Evolutionary conservation across 257 asterid genomes (phyloP).

Genomic region (Scutellaria minor): DNA sequence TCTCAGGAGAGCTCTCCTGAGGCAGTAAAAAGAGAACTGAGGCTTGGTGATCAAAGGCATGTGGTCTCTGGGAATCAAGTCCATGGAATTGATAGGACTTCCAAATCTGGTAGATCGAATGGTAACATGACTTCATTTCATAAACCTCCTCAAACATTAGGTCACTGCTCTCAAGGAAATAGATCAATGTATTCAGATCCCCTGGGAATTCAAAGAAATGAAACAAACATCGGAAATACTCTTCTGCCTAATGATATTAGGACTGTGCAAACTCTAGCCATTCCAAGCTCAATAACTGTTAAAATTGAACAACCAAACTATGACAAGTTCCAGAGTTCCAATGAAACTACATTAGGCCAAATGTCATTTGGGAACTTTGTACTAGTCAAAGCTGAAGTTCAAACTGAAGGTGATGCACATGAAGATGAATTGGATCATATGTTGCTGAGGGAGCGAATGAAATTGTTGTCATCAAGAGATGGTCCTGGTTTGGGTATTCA

Average conservation of each 20-base stretch:
- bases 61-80: slow-evolving; percentile 31
- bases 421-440: slow-evolving; percentile 76
- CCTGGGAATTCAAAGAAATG: slow-evolving; percentile 31
- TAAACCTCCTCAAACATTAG: slow-evolving; percentile 30
- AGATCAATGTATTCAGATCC: slow-evolving; percentile 23
- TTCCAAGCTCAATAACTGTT: slow-evolving; percentile 40
- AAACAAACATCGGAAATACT: slow-evolving; percentile 31
- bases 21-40: slow-evolving; percentile 35
- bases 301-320: slow-evolving; percentile 55
- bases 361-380: slow-evolving; percentile 37
- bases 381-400: slow-evolving; percentile 55
- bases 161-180: slow-evolving; percentile 26
- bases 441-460: slow-evolving; percentile 68
- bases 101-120: slow-evolving; percentile 35
- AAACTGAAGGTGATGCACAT: slow-evolving; percentile 37
- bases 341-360: slow-evolving; percentile 34
- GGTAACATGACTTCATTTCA: slow-evolving; percentile 19
- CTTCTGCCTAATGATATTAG: slow-evolving; percentile 34
- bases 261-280: slow-evolving; percentile 29
- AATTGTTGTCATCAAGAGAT: slow-evolving; percentile 48
- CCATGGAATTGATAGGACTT: slow-evolving; percentile 34
- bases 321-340: slow-evolving; percentile 33
- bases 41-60: slow-evolving; percentile 27
- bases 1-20: slow-evolving; percentile 49
- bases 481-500: slow-evolving; percentile 38